Base-by-base conservation (phyloP, 202 grass and related monocot genomes). In the Saccharum hybrid region DNA sequence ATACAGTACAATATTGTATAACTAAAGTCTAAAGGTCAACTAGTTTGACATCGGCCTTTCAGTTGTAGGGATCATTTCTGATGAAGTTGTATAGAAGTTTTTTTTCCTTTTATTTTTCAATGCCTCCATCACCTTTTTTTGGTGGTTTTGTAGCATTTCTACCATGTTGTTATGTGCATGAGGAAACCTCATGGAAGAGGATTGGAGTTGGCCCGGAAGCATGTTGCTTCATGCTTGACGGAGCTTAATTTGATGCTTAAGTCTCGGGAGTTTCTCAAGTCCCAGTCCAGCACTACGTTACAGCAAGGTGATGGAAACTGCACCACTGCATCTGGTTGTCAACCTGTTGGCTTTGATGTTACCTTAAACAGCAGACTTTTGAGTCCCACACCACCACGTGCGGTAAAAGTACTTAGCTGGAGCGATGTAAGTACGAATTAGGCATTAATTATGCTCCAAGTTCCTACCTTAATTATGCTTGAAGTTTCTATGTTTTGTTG, bases 141-240 rank as follows among this genome's bases (percentile, higher is more conserved):
- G 60, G 71, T 86, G 40, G 34, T 71, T 70, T 68, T 90, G 88
- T 71, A 99, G 96, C 91, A 99, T 88, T 96, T 96, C 76, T 91
- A 92, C 76, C 96, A 91, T 93, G 78, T 90, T 80, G 74, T 98
- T 52, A 88, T 38, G 16, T 86, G 88, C 57, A 86, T 96, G 91
- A 93, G 72, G 81, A 99, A 88, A 86, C 88, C 90, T 71, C 85
- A 99, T 84, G 96, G 96, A 68, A 99, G 82, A 93, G 96, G 96
- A 52, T 81, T 92, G 63, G 92, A 90, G 52, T 84, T 99, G 83
- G 93, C 91, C 66, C 88, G 76, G 26, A 99, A 99, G 86, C 93
- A 99, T 87, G 42, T 96, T n/a, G 71, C 75, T 4, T 89, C 89
- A 87, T 99, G 96, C 65, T 94, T 99, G 75, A 80, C 89, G 45